Percentiles rank a stretch among this genome's conserved stretches.
Evolutionary conservation across 441 rosid genomes (phyloP).

Genomic region (Euphorbia celastroides): DNA sequence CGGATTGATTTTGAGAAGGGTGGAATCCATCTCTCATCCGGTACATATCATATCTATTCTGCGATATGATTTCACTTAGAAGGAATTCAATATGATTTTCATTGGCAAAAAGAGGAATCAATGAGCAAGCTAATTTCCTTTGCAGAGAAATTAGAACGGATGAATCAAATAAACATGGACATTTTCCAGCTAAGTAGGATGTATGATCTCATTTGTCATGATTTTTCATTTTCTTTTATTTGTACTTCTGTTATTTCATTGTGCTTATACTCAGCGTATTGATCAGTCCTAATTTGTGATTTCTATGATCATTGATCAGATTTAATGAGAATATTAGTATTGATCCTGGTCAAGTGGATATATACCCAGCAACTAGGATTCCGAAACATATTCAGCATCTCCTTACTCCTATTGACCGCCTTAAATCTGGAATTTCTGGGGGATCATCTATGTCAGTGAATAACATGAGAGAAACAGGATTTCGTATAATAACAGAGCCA

Average conservation of each 20-base stretch:
- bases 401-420: slow-evolving; percentile 48
- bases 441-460: slow-evolving; percentile 32
- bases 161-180: slow-evolving; percentile 63
- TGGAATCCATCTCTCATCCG: slow-evolving; percentile 83
- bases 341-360: slow-evolving; percentile 83
- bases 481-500: slow-evolving; percentile 59
- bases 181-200: slow-evolving; percentile 61
- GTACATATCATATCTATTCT: slow-evolving; percentile 33
- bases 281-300: slow-evolving; percentile 16
- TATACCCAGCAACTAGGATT: slow-evolving; percentile 65
- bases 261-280: neutral
- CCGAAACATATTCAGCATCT: slow-evolving; percentile 70
- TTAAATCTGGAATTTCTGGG: slow-evolving; percentile 30
- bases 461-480: slow-evolving; percentile 51
- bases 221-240: neutral
- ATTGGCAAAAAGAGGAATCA: neutral
- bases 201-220: slow-evolving; percentile 29
- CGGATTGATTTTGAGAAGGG: slow-evolving; percentile 86
- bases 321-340: slow-evolving; percentile 64
- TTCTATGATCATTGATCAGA: slow-evolving; percentile 34
- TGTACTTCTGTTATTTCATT: neutral
- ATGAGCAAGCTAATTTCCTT: slow-evolving; percentile 20
- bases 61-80: slow-evolving; percentile 6
- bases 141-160: slow-evolving; percentile 75
- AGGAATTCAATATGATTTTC: neutral